phyloP scores from a whole-genome alignment of 805 yeast species.

The Yamadazyma tumulicola region DNA sequence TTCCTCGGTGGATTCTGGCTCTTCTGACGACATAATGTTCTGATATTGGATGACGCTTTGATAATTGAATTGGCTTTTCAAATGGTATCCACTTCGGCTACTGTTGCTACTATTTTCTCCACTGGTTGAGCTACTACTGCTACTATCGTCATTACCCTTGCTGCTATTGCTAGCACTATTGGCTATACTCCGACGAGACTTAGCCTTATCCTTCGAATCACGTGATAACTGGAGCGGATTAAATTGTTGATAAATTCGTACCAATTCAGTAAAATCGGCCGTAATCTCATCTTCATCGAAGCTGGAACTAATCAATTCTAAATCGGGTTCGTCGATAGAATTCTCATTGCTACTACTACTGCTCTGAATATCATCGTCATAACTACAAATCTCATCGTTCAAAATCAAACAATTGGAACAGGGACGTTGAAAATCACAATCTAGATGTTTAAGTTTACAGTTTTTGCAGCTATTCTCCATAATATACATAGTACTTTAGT shows the following conservation, averaged over 20 bases:
- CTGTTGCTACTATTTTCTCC: background rate
- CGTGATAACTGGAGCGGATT: background rate
- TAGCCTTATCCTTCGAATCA: no score
- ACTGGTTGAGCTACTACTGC: background rate
- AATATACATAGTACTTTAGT: no score
- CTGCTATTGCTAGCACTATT: no score
- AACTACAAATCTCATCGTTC: constrained; percentile 4
- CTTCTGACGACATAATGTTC: no score
- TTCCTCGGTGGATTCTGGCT: background rate
- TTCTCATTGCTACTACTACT: no score
- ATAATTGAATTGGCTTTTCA: no score
- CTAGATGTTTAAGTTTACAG: constrained; percentile 1
- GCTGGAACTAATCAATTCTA: constrained; percentile 5
- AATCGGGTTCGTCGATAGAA: constrained; percentile 1
- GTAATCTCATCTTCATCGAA: constrained; percentile 1
- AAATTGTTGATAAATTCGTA: constrained; percentile 3
- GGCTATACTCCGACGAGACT: no score
- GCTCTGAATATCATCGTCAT: background rate
- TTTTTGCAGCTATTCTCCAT: constrained; percentile 7
- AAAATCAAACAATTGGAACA: constrained; percentile 5
- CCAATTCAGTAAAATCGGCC: constrained; percentile 4
- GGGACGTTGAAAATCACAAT: constrained; percentile 6
- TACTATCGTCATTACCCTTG: no score
- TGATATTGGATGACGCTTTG: background rate
- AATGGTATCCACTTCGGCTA: no score